Evolutionary conservation across 768 basidiomycete species (phyloP).

Genomic region (Lentinula lateritia): DNA sequence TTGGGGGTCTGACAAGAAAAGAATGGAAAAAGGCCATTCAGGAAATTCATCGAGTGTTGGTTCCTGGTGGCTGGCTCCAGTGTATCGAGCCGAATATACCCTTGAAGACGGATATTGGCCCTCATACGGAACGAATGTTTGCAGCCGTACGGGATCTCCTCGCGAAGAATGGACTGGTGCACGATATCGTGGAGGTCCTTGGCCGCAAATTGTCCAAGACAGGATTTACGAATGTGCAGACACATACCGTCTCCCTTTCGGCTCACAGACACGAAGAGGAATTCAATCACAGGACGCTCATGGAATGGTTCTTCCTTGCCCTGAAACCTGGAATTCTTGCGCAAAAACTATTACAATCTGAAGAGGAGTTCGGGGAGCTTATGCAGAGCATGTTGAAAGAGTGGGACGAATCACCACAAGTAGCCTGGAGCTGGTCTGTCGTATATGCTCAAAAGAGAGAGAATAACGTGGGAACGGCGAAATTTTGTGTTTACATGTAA

Average conservation of each 20-base stretch:
- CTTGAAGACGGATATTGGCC: background rate
- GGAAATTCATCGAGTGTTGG: constrained; percentile 25
- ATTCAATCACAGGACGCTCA: background rate
- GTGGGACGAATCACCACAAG: constrained; percentile 3
- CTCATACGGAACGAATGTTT: background rate
- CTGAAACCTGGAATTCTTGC: background rate
- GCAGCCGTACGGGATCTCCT: background rate
- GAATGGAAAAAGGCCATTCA: constrained; percentile 21
- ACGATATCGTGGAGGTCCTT: background rate
- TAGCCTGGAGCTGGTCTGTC: constrained; percentile 2
- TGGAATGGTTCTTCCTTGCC: background rate
- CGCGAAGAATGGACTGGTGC: background rate
- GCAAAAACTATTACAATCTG: background rate
- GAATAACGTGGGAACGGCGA: background rate
- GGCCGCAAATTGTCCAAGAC: background rate
- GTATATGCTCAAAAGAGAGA: constrained; percentile 2
- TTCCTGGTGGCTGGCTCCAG: constrained; percentile 26
- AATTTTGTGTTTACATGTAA: background rate
- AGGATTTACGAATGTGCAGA: constrained; percentile 2
- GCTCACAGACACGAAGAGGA: background rate
- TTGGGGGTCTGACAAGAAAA: constrained; percentile 19
- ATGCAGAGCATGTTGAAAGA: background rate
- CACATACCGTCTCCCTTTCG: background rate
- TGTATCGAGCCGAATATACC: constrained; percentile 17
- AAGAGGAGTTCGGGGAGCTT: constrained; percentile 3